phyloP scores from a whole-genome alignment of 768 basidiomycete genomes.

The Clavulina sp. region DNA sequence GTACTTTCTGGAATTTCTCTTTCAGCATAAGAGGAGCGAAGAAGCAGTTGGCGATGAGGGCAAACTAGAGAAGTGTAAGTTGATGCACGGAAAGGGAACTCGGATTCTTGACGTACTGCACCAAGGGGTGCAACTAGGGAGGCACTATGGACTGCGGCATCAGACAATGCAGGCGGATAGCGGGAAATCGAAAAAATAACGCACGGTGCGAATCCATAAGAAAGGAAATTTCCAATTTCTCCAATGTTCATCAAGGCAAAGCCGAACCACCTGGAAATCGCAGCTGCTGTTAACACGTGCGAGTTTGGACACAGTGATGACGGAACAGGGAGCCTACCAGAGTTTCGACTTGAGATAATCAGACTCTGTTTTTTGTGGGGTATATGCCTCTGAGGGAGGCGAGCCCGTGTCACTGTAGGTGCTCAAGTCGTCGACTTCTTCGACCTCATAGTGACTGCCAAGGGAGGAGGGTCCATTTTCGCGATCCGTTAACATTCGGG shows the following conservation, averaged over 20 bases:
- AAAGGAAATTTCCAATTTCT: slow-evolving; percentile 79
- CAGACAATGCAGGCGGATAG: not conserved
- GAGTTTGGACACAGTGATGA: not conserved
- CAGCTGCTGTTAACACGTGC: slow-evolving; percentile 1
- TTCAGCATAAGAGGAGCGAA: slow-evolving; percentile 75
- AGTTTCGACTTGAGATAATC: slow-evolving; percentile 71
- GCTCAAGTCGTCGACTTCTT: not conserved
- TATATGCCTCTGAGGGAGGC: no score
- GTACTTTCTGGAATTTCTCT: slow-evolving; percentile 66
- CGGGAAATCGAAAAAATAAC: not conserved
- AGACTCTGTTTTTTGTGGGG: slow-evolving; percentile 32
- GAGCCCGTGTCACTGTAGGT: no score
- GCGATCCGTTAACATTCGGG: no score
- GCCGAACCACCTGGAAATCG: slow-evolving; percentile 59
- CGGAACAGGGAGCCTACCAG: slow-evolving; percentile 33
- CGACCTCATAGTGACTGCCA: not conserved
- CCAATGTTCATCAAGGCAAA: slow-evolving; percentile 81
- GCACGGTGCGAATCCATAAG: slow-evolving; percentile 67
- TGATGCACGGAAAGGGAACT: not conserved
- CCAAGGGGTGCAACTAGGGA: slow-evolving; percentile 91
- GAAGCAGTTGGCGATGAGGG: slow-evolving; percentile 87
- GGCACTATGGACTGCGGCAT: slow-evolving; percentile 30
- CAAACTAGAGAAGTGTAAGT: slow-evolving; percentile 33
- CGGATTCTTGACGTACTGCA: slow-evolving; percentile 33
- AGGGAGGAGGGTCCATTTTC: not conserved